Evolutionary conservation across 805 yeast genomes (phyloP).

Genomic region (Cyberlindnera sargentensis): DNA sequence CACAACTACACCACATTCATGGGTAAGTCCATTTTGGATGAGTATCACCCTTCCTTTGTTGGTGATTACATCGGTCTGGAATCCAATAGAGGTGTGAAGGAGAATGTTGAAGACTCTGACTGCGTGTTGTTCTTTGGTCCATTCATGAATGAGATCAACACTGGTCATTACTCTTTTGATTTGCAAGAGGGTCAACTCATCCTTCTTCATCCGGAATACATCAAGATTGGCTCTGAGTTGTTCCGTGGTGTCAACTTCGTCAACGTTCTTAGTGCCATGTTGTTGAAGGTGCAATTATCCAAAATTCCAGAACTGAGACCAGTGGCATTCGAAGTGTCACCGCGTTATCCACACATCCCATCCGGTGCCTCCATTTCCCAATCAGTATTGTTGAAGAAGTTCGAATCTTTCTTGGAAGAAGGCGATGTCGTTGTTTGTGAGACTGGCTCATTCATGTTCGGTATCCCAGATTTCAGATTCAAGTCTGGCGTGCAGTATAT

Average conservation of each 20-base stretch:
- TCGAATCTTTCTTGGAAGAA: constrained; percentile 42
- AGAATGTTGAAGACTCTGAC: constrained; percentile 52
- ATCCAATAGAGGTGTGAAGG: constrained; percentile 40
- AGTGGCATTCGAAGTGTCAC: constrained; percentile 13
- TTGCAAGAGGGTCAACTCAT: constrained; percentile 38
- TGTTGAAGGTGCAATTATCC: constrained; percentile 28
- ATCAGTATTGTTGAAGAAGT: constrained; percentile 32
- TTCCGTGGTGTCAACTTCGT: constrained; percentile 40
- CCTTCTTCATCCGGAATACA: constrained; percentile 45
- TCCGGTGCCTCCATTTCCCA: constrained; percentile 37
- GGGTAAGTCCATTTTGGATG: constrained; percentile 74
- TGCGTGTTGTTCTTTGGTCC: constrained; percentile 67
- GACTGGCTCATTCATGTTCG: constrained; percentile 80
- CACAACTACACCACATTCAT: constrained; percentile 54
- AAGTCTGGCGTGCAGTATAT: constrained; percentile 45
- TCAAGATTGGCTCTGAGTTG: constrained; percentile 37
- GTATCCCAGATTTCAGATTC: constrained; percentile 57
- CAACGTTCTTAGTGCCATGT: constrained; percentile 41
- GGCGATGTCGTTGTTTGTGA: constrained; percentile 73
- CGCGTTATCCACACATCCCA: constrained; percentile 20
- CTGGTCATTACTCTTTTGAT: constrained; percentile 54
- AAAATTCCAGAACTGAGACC: constrained; percentile 15
- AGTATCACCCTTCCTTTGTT: constrained; percentile 51
- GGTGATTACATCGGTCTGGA: constrained; percentile 69
- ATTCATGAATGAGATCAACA: constrained; percentile 57